Base-by-base conservation (phyloP, 2,329 filamentous ascomycete genomes). In the Zasmidium angulare region DNA sequence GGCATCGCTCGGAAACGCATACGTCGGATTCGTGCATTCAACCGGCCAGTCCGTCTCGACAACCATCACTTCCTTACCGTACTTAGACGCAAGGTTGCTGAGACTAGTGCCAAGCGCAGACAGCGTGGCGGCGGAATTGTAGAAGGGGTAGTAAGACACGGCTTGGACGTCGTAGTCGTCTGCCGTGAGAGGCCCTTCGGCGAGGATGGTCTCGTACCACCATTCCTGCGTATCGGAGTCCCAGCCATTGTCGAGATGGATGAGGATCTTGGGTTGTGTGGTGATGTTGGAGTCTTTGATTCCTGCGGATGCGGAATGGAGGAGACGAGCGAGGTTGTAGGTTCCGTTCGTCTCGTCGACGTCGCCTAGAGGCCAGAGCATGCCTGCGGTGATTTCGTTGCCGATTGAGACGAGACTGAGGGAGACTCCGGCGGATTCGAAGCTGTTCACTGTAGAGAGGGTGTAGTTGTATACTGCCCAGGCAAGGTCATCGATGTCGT, bases 381-480 rank as follows among this genome's bases (percentile, higher is more conserved):
- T 64, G 19, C 74, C 74, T 48, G 68, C 64, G 14, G 69, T 66
- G 62, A 76, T 74, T 65, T 76, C 74, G 53, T 76, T 75, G 26
- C 74, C 74, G 19, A 76, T 68, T 3, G 66, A 76, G 2, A 81
- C 76, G 24, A 78, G 71, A 26, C 66, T 68, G 20, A 77, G 68
- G 20, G 71, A 63, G 46, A 81, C 74, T 9, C 71, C 69, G 48
- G 73, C 73, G 11, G 67, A 62, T 43, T 73, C 67, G 67, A 78
- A 80, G 1, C 73, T 70, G 51, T 78, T 69, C 67, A 79, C 68
- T n/a, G 68, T 70, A 40, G 65, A 62, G 24, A 65, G 50, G 10
- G 74, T 73, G 64, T 74, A 74, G 56, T 66, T 64, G 50, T 73
- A 66, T 1, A 74, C 60, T 20, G 65, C 70, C 11, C 46, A 60